Conservation (phyloP, 192 early-diverging fungal species). For the Linnemannia schmuckeri region DNA sequence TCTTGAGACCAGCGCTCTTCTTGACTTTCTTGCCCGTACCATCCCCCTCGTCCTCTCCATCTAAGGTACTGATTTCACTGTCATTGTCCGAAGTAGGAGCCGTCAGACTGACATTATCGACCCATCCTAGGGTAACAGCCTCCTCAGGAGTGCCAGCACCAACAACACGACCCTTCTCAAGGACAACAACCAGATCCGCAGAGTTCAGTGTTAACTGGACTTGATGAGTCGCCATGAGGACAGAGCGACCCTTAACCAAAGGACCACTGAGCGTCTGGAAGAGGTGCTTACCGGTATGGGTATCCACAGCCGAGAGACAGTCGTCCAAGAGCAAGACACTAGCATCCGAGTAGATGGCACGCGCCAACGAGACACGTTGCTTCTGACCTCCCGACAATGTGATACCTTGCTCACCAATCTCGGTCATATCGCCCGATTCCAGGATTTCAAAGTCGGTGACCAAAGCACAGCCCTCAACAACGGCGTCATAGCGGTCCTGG, state of each 20-base stretch:
- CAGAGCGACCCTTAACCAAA: slow-evolving; percentile 81
- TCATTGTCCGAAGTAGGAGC: slow-evolving; percentile 25
- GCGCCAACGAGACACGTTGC: slow-evolving; percentile 84
- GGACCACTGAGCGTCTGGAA: slow-evolving; percentile 81
- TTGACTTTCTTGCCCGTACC: slow-evolving; percentile 50
- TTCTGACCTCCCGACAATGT: slow-evolving; percentile 92
- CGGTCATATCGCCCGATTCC: slow-evolving; percentile 88
- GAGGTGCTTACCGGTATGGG: slow-evolving; percentile 91
- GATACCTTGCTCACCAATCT: slow-evolving; percentile 92
- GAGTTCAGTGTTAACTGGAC: slow-evolving; percentile 72
- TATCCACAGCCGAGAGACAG: slow-evolving; percentile 94
- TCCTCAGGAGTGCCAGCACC: slow-evolving; percentile 64
- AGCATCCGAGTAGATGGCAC: slow-evolving; percentile 85
- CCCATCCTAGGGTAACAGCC: slow-evolving; percentile 58
- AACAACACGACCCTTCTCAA: slow-evolving; percentile 72
- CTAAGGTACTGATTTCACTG: slow-evolving; percentile 45
- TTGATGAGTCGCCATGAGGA: slow-evolving; percentile 94
- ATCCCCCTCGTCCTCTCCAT: slow-evolving; percentile 59
- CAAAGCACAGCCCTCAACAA: slow-evolving; percentile 89
- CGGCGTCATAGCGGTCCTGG: slow-evolving; percentile 80
- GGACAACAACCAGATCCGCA: slow-evolving; percentile 70
- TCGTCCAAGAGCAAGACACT: slow-evolving; percentile 85
- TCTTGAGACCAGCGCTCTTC: slow-evolving; percentile 46
- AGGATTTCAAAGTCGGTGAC: slow-evolving; percentile 88
- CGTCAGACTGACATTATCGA: slow-evolving; percentile 54